Evolutionary conservation across 257 asterid genomes (phyloP), one percentile per base, ranked within the genome.

Genomic region (Solanum tacnaense): DNA sequence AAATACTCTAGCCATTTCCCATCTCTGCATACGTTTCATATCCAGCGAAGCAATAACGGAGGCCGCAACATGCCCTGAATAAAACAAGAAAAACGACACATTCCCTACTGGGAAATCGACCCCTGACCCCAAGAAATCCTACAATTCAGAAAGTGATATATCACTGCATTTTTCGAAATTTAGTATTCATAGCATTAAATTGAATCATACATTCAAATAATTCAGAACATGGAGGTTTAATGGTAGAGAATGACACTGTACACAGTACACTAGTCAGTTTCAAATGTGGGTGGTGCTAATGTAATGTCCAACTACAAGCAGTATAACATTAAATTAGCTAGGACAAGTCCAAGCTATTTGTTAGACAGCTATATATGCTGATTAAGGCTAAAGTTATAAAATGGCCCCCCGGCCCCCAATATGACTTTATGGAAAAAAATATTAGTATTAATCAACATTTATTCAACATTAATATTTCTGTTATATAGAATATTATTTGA

Each of bases 101-200:
- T 96, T 96, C n/a, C 99, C 99, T 0, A 95, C 99, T 1, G 98
- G 99, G 71, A 96, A 96, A 92, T 96, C 98, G 7, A 91, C 98
- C 3, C 98, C 99, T 18, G 99, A 96, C 10, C 98, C 98, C 93
- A 96, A 88, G 92, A 96, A 96, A 32, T 89, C 99, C 99, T 96
- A 88, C 67, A 76, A 72, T 60, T 65, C 25, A 16, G 29, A 49
- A 82, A 62, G 4, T 15, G 18, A 84, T 32, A 0, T 35, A 15
- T 81, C 85, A 46, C 10, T 62, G 34, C 56, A 56, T 23, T 60
- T 36, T 23, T 35, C 27, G 12, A 29, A 29, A 32, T 23, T 23
- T 35, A 11, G 1, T 20, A 10, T 15, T 32, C 0, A 5, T 31
- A 58, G 20, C 62, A 20, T 60, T 35, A 32, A 36, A n/a, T n/a